Evolutionary conservation across 208 protist genomes (phyloP), one percentile per base, ranked within the genome.

Genomic region (Phytomonas serpens): DNA sequence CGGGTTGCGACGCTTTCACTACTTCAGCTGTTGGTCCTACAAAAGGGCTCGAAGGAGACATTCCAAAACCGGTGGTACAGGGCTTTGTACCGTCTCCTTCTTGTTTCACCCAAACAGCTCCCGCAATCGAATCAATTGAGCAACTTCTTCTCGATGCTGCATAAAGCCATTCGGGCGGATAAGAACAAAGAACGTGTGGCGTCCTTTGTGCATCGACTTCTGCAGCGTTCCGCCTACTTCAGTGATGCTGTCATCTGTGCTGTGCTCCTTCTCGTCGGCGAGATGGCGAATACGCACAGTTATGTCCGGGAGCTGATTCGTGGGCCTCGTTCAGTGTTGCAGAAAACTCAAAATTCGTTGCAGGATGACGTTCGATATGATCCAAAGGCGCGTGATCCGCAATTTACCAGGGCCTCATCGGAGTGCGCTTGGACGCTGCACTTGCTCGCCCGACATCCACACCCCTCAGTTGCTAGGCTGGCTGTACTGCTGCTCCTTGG

Each of bases 31-130:
- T 74, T 97, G 63, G 81, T 84, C n/a, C 80, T 89, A 34, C 75
- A 80, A 67, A 96, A 94, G 68, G 84, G 87, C 34, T 75, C 80
- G 14, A 75, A 74, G 13, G 85, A 85, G 52, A 66, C 74, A 19
- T 93, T 97, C 71, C 77, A 83, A 62, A 86, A 80, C 69, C 89
- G 93, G 64, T 97, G 93, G 88, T 97, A 96, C 78, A 86, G 92
- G 63, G 81, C 93, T 31, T 79, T 97, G 29, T 97, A 97, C 72
- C 80, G 93, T 38, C 78, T 96, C 16, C 81, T 97, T 32, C 72
- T 94, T 51, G 76, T 94, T 57, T 95, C 89, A 38, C 93, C 93
- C 19, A 96, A 94, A 80, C 88, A 94, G 72, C 77, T 96, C 57
- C 90, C 92, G 33, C 88, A 96, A 71, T 87, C 88, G 31, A 80